Conservation (phyloP, 2,329 filamentous ascomycete species). For the Ophiostoma populinum region DNA sequence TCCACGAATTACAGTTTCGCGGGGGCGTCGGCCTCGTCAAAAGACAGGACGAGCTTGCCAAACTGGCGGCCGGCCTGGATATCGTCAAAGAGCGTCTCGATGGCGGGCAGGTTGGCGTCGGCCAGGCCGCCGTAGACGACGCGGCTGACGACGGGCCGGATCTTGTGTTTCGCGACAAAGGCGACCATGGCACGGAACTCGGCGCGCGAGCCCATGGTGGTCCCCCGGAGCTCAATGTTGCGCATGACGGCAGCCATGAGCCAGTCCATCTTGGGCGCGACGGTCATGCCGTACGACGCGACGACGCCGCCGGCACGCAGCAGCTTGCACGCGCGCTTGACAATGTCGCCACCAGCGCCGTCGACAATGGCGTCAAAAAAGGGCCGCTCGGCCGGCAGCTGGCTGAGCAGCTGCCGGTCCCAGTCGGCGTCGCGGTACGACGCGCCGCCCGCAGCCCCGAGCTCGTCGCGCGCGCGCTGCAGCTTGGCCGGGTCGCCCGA, state of each 20-base stretch:
- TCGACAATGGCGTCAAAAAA: slow-evolving; percentile 75
- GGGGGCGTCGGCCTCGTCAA: slow-evolving; percentile 22
- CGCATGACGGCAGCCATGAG: slow-evolving; percentile 67
- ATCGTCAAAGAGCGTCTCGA: slow-evolving; percentile 70
- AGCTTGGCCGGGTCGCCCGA: slow-evolving; percentile 63
- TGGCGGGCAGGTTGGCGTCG: slow-evolving; percentile 57
- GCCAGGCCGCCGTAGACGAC: slow-evolving; percentile 39
- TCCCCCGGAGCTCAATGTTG: slow-evolving; percentile 74
- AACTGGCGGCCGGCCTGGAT: slow-evolving; percentile 79
- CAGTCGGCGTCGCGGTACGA: slow-evolving; percentile 62
- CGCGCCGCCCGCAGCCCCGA: slow-evolving; percentile 73
- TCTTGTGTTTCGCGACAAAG: slow-evolving; percentile 52
- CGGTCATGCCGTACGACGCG: slow-evolving; percentile 80
- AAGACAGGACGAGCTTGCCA: slow-evolving; percentile 75
- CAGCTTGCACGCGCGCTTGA: slow-evolving; percentile 48
- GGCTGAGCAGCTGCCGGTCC: slow-evolving; percentile 54
- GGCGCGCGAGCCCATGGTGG: slow-evolving; percentile 77
- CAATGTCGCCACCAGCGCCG: slow-evolving; percentile 73
- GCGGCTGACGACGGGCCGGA: slow-evolving; percentile 62
- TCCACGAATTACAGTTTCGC: slow-evolving; percentile 23
- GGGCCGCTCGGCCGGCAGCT: slow-evolving; percentile 47
- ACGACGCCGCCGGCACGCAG: slow-evolving; percentile 76
- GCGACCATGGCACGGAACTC: slow-evolving; percentile 82
- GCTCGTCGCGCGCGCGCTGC: slow-evolving; percentile 39
- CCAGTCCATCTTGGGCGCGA: slow-evolving; percentile 72